Conservation (phyloP, 78 protist species). For the Dictyostelium citrinum region DNA sequence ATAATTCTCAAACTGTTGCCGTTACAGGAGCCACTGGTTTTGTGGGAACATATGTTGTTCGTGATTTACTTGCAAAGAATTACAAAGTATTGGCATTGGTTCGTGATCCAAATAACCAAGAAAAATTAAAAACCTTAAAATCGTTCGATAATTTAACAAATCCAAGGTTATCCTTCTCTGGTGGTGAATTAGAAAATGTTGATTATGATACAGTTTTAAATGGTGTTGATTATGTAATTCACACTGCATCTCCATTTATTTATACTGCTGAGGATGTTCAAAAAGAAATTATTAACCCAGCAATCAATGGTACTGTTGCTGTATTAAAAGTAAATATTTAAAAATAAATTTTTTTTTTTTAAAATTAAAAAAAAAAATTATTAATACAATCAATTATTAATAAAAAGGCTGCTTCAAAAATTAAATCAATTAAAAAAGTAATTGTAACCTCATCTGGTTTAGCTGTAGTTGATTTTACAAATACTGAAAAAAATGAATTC, state of each 20-base stretch:
- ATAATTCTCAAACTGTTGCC: background rate
- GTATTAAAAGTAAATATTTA: background rate
- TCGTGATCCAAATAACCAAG: background rate
- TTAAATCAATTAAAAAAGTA: background rate
- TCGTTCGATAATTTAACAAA: background rate
- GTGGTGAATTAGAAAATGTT: background rate
- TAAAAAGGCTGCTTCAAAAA: background rate
- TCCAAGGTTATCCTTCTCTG: background rate
- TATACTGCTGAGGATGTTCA: background rate
- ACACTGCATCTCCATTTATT: background rate
- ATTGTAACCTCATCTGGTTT: background rate
- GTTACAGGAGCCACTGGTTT: slow-evolving; percentile 17
- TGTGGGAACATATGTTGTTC: background rate
- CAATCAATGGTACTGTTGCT: background rate
- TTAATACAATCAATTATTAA: no score
- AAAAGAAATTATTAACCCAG: slow-evolving; percentile 7
- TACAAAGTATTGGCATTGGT: slow-evolving; percentile 12
- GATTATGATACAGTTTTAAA: background rate
- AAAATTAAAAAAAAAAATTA: no score
- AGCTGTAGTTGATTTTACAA: background rate
- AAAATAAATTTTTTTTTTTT: no score
- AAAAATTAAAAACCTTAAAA: background rate
- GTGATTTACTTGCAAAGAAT: background rate
- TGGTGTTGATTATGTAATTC: background rate
- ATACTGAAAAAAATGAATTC: background rate